phyloP scores from a whole-genome alignment of 306 rosid genomes.

The Coriaria nepalensis region DNA sequence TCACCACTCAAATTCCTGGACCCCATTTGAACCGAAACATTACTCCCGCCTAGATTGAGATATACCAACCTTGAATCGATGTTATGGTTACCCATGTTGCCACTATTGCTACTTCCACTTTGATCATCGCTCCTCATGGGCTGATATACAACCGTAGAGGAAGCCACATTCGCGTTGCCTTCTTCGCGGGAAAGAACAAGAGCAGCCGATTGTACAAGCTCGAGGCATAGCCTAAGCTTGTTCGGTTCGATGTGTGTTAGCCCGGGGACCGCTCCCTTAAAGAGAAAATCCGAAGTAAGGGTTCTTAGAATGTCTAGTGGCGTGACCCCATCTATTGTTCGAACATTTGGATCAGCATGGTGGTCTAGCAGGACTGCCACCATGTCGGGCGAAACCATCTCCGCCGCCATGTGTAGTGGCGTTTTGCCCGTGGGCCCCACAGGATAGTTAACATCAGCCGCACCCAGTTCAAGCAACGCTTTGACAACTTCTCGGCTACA shows the following conservation, averaged over 20 bases:
- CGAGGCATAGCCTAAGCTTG: conserved; percentile 78
- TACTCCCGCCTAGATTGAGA: conserved; percentile 66
- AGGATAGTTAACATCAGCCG: conserved; percentile 79
- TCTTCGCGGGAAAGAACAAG: conserved; percentile 87
- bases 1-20: conserved; percentile 32
- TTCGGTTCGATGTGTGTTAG: conserved; percentile 84
- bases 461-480: conserved; percentile 81
- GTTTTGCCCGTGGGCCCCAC: conserved; percentile 71
- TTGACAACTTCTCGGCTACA: conserved; percentile 93
- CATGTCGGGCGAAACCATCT: conserved; percentile 97
- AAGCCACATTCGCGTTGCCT: conserved; percentile 38
- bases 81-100: conserved; percentile 41
- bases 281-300: conserved; percentile 95
- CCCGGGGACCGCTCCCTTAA: conserved; percentile 98
- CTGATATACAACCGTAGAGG: conserved; percentile 45
- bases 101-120: conserved; percentile 25
- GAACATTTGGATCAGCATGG: conserved; percentile 90
- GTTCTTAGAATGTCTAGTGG: conserved; percentile 85
- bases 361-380: conserved; percentile 93
- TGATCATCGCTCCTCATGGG: conserved; percentile 49
- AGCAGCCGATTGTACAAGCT: conserved; percentile 92
- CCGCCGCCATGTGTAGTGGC: conserved; percentile 74
- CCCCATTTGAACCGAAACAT: conserved; percentile 34
- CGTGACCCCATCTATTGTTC: conserved; percentile 68
- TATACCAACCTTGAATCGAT: conserved; percentile 80